These are phyloP conservation scores for Fraxinus americana DNA, from an alignment of 257 asterid genomes.

Conservation along the genomic window DNA sequence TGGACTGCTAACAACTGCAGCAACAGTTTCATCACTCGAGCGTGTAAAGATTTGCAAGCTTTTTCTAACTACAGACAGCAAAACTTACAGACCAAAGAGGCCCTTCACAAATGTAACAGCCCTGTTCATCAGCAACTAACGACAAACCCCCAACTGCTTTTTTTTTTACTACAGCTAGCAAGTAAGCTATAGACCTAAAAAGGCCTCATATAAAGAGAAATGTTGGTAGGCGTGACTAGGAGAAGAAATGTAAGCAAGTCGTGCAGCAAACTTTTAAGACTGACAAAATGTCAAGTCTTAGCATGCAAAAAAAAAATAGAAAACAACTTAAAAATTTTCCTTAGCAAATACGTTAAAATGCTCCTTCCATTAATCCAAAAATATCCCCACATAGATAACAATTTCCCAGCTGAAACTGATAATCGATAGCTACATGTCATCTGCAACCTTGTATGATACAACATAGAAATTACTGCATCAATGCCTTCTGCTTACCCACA, in stretches of 20 bases:
- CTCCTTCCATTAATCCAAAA: neutral
- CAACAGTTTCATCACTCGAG: neutral
- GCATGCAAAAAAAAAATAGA: neutral
- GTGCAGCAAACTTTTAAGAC: neutral
- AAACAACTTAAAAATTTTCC: neutral
- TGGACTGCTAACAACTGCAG: neutral
- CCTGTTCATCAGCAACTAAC: neutral
- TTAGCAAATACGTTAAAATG: neutral
- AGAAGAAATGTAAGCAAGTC: neutral
- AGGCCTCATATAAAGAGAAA: neutral
- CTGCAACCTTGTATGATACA: neutral
- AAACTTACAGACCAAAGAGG: neutral
- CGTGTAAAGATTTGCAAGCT: neutral
- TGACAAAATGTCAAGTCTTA: neutral
- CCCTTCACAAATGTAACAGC: neutral
- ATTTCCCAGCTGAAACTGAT: neutral
- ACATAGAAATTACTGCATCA: neutral
- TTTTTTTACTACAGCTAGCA: neutral
- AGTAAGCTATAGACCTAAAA: neutral
- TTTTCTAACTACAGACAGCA: neutral
- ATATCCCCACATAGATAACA: neutral
- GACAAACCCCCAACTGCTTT: neutral
- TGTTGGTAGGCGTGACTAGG: neutral
- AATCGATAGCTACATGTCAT: neutral
- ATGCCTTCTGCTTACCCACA: neutral